A percentile compares a stretch with the other conserved stretches of the same genome.
phyloP scores from a whole-genome alignment of 225 moss, liverwort and hornwort genomes.

The Antitrichia curtipendula region DNA sequence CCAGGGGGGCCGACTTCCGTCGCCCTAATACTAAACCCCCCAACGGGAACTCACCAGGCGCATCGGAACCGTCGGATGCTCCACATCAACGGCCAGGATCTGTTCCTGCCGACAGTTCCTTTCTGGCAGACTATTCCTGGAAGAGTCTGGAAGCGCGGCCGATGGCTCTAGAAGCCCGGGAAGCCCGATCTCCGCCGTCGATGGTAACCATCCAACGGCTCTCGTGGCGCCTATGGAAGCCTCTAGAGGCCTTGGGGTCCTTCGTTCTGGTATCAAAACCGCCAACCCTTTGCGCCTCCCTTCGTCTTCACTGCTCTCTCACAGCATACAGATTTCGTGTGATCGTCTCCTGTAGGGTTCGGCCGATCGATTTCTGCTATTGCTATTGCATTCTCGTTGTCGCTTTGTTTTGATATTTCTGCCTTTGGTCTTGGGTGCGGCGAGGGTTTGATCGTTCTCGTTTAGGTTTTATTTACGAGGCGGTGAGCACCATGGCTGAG shows the following conservation, averaged over 20 bases:
- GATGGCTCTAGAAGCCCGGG: conserved; percentile 5
- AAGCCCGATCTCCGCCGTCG: background rate
- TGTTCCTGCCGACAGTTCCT: background rate
- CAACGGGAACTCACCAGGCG: background rate
- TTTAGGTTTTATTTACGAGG: background rate
- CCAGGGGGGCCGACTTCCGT: background rate
- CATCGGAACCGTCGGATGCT: background rate
- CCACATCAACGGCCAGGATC: background rate
- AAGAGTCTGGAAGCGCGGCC: conserved; percentile 1
- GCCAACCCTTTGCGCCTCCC: conserved; percentile 5
- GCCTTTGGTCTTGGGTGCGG: too few relatives aligned
- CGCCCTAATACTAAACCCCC: background rate
- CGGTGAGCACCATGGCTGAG: conserved; percentile 5
- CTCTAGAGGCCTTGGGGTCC: background rate
- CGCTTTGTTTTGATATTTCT: background rate
- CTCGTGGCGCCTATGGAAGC: background rate
- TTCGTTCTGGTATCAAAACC: conserved; percentile 35
- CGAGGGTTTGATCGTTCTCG: background rate
- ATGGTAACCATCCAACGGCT: background rate
- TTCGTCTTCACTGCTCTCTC: background rate
- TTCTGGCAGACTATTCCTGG: background rate
- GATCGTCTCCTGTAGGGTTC: background rate
- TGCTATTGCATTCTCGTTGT: background rate
- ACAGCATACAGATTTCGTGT: background rate
- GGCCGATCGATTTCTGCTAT: background rate